Conservation (phyloP, 768 basidiomycete species). For the Piloderma croceum region DNA sequence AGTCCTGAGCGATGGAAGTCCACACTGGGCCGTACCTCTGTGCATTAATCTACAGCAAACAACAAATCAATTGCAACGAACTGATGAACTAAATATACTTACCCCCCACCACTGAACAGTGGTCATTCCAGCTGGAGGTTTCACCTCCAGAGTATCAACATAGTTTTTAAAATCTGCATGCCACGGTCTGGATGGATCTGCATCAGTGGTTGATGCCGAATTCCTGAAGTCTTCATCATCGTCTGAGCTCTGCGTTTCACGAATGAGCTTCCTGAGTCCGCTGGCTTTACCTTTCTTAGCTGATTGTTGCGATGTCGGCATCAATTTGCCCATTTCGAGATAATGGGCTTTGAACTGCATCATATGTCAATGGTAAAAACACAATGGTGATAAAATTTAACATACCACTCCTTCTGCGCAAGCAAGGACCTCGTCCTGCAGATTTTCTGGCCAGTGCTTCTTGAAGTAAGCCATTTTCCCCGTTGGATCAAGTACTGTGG, state of each 20-base stretch:
- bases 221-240: not conserved
- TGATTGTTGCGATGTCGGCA: not conserved
- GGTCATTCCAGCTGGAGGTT: constrained; percentile 2
- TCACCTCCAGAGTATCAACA: constrained; percentile 4
- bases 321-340: not conserved
- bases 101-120: constrained; percentile 21
- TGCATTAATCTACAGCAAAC: constrained; percentile 12
- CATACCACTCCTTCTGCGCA: constrained; percentile 4
- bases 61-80: too few species aligned
- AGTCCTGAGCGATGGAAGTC: constrained; percentile 23
- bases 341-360: constrained; percentile 1
- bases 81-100: constrained; percentile 4
- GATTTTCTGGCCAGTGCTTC: constrained; percentile 2
- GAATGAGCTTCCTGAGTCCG: not conserved
- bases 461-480: constrained; percentile 5
- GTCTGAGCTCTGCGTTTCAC: not conserved
- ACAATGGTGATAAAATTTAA: not conserved
- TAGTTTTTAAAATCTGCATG: too few species aligned
- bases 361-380: not conserved
- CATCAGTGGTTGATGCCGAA: not conserved
- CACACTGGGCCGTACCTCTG: constrained; percentile 20
- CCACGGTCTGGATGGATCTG: not conserved
- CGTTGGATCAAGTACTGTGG: constrained; percentile 5
- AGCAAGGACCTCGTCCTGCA: not conserved
- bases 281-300: not conserved